phyloP scores from a whole-genome alignment of 1,284 basidiomycete species.

The Sanguinoderma infundibulare region DNA sequence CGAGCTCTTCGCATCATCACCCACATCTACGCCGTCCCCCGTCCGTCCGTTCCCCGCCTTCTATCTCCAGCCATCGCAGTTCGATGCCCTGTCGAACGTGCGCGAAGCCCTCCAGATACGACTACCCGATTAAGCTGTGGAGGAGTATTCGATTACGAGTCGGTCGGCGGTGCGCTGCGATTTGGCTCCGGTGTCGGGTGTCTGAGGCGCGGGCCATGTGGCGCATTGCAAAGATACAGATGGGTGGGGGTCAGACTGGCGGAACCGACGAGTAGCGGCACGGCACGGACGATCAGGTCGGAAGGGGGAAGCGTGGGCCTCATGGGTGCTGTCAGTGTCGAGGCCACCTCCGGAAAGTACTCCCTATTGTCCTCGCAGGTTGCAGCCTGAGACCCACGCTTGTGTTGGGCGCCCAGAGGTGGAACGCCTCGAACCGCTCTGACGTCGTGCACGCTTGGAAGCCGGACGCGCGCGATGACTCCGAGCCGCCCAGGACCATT shows the following conservation, averaged over 20 bases:
- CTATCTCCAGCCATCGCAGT: neutral
- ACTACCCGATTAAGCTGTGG: neutral
- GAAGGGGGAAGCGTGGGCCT: neutral
- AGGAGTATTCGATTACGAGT: neutral
- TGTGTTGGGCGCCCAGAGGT: neutral
- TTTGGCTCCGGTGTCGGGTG: too few species aligned
- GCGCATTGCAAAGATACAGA: neutral
- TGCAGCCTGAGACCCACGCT: too few species aligned
- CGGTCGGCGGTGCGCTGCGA: too few species aligned
- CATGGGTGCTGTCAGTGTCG: neutral
- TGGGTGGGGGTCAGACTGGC: neutral
- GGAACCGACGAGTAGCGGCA: neutral
- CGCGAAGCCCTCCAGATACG: neutral
- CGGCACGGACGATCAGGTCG: conserved; percentile 1
- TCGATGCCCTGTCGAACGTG: neutral
- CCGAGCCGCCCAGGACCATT: conserved; percentile 1
- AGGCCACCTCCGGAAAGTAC: neutral
- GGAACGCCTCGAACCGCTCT: neutral
- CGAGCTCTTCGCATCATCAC: too few species aligned
- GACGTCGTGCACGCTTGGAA: conserved; percentile 1
- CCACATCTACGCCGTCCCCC: too few species aligned
- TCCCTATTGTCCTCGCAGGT: neutral
- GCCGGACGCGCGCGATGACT: neutral
- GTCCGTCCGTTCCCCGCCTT: neutral
- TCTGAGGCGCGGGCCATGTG: neutral